Evolutionary conservation across 1,284 basidiomycete species (phyloP).

Genomic region (Papiliotrema flavescens): DNA sequence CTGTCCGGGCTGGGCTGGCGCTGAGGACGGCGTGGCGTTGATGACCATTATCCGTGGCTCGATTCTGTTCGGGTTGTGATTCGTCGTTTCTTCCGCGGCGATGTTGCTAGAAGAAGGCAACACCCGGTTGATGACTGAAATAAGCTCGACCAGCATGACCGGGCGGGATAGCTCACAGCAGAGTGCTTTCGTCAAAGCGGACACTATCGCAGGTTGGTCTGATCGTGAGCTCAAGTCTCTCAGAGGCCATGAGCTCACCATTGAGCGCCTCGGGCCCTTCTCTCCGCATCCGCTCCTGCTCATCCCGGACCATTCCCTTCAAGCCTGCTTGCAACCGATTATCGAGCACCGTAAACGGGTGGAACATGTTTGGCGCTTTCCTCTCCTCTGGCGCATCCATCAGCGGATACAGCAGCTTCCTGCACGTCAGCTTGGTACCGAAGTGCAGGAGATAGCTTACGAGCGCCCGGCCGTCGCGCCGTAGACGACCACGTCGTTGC

Average conservation of each 20-base stretch:
- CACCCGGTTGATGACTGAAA: conserved; percentile 76
- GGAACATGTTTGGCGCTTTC: conserved; percentile 65
- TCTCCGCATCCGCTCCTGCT: conserved; percentile 58
- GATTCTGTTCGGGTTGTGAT: conserved; percentile 53
- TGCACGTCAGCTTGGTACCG: conserved; percentile 28
- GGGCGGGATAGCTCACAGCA: conserved; percentile 62
- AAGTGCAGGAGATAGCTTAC: conserved; percentile 26
- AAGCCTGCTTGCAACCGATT: conserved; percentile 66
- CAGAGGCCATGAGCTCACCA: conserved; percentile 19
- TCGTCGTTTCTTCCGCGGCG: conserved; percentile 3
- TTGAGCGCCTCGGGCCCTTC: conserved; percentile 54
- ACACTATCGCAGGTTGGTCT: conserved; percentile 68
- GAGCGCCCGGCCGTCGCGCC: conserved; percentile 75
- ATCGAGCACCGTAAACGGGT: conserved; percentile 62
- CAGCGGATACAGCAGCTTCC: conserved; percentile 35
- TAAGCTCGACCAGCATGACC: not conserved
- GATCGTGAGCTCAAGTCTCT: conserved; percentile 7
- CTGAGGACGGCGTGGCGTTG: conserved; percentile 70
- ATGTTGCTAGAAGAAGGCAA: conserved; percentile 46
- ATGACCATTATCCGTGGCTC: conserved; percentile 86
- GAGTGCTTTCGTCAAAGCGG: conserved; percentile 80
- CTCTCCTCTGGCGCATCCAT: conserved; percentile 31
- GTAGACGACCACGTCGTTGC: conserved; percentile 88
- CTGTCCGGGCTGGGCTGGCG: not conserved
- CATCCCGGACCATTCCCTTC: conserved; percentile 59